Conservation (phyloP, 306 rosid genomes). For the Ormosia emarginata region DNA sequence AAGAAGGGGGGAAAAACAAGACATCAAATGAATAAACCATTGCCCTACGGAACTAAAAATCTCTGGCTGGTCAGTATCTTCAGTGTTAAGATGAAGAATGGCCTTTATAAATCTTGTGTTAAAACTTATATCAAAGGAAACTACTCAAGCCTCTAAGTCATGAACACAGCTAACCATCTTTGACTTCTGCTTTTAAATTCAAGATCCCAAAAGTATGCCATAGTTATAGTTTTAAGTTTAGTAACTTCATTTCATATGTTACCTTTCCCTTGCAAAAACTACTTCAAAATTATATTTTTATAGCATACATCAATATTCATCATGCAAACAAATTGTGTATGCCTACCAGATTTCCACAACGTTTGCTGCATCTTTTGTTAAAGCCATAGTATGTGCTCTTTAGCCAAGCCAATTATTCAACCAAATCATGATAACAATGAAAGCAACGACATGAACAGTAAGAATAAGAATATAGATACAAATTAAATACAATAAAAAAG, state of each 20-base stretch:
- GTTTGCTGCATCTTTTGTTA: not conserved
- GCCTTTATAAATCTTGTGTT: not conserved
- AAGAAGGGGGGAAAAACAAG: not conserved
- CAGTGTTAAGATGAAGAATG: not conserved
- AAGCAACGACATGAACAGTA: not conserved
- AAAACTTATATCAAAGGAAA: not conserved
- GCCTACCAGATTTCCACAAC: not conserved
- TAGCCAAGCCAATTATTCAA: not conserved
- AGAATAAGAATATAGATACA: not conserved
- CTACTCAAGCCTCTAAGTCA: not conserved
- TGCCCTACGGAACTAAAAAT: not conserved
- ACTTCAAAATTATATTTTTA: not conserved
- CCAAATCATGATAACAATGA: not conserved
- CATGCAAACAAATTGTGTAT: not conserved
- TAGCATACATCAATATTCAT: not conserved
- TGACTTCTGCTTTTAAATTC: not conserved
- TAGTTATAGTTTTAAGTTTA: not conserved
- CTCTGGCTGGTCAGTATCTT: not conserved
- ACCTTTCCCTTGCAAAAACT: not conserved
- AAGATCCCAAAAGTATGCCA: not conserved
- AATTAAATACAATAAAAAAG: not conserved
- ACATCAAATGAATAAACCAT: not conserved
- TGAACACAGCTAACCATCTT: not conserved
- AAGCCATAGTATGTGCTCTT: not conserved
- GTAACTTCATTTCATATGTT: not conserved